phyloP scores from a whole-genome alignment of 345 rosid genomes.

The Citrus inodora region DNA sequence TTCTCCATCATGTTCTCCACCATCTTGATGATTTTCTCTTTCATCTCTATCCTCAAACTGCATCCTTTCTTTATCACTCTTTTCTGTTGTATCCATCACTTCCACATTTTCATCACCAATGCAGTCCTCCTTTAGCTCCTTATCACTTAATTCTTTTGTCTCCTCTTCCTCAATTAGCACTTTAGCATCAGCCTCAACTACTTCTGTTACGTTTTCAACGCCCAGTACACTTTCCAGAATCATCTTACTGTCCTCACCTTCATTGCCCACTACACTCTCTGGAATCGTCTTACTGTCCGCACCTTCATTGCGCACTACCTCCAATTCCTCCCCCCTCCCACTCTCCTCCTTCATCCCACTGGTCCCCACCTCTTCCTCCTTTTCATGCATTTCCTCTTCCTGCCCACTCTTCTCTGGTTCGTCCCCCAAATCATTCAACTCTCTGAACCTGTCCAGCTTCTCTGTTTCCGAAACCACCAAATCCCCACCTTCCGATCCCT shows the following conservation, averaged over 20 bases:
- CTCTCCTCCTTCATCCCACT: conserved; percentile 20
- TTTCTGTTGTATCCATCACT: conserved; percentile 22
- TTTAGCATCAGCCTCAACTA: conserved; percentile 18
- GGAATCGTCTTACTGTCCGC: conserved; percentile 11
- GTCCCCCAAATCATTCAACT: conserved; percentile 23
- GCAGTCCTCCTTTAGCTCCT: conserved; percentile 25
- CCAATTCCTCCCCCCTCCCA: conserved; percentile 18
- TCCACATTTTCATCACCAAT: conserved; percentile 24
- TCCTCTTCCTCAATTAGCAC: conserved; percentile 32
- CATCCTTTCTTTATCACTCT: conserved; percentile 10
- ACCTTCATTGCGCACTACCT: background rate
- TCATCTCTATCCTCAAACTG: conserved; percentile 20
- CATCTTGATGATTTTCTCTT: conserved; percentile 17
- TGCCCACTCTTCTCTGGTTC: conserved; percentile 27
- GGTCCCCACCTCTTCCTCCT: conserved; percentile 23
- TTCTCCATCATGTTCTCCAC: no score
- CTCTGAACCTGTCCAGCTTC: conserved; percentile 27
- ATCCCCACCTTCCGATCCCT: conserved; percentile 17
- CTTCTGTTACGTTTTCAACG: conserved; percentile 22
- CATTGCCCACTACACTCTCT: conserved; percentile 17
- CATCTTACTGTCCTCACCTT: conserved; percentile 10
- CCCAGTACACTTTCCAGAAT: conserved; percentile 17
- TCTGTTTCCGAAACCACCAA: conserved; percentile 15
- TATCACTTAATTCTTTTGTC: conserved; percentile 18
- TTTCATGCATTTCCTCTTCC: conserved; percentile 32